phyloP scores from a whole-genome alignment of 495 filamentous ascomycete genomes.

The Hypoxylon lienhwacheense region DNA sequence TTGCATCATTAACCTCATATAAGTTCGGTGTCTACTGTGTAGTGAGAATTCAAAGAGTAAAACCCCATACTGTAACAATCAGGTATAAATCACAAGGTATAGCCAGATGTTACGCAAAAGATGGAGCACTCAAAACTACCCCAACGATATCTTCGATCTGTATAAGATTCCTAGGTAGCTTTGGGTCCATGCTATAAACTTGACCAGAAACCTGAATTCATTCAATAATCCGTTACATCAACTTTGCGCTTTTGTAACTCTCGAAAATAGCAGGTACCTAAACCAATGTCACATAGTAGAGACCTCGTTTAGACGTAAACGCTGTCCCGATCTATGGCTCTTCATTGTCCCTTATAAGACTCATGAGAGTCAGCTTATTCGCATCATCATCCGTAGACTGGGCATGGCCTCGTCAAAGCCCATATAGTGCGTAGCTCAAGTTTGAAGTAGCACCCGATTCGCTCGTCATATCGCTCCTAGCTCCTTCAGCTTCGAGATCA shows the following conservation, averaged over 20 bases:
- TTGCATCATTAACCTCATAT: no score
- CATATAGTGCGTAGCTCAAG: neutral
- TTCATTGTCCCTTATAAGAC: neutral
- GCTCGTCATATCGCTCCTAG: conserved; percentile 76
- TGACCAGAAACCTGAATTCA: neutral
- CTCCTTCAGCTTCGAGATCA: conserved; percentile 92
- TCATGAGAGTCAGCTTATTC: neutral
- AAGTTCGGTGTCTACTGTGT: no score
- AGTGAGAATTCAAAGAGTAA: no score
- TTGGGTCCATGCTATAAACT: neutral
- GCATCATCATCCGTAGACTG: neutral
- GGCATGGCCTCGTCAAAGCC: neutral
- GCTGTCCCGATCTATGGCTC: neutral
- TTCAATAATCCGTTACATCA: conserved; percentile 6
- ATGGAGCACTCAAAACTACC: no score
- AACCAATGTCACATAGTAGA: neutral
- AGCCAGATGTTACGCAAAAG: no score
- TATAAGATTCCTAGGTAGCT: no score
- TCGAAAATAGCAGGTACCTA: neutral
- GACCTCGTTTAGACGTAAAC: neutral
- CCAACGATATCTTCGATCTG: no score
- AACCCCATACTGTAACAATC: no score
- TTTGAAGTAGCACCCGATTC: conserved; percentile 4
- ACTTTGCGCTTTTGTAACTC: conserved; percentile 1
- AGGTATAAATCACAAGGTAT: no score